A percentile compares a stretch with the other conserved stretches of the same genome.
phyloP scores from a whole-genome alignment of 768 basidiomycete species.

The Cystofilobasidium capitatum region DNA sequence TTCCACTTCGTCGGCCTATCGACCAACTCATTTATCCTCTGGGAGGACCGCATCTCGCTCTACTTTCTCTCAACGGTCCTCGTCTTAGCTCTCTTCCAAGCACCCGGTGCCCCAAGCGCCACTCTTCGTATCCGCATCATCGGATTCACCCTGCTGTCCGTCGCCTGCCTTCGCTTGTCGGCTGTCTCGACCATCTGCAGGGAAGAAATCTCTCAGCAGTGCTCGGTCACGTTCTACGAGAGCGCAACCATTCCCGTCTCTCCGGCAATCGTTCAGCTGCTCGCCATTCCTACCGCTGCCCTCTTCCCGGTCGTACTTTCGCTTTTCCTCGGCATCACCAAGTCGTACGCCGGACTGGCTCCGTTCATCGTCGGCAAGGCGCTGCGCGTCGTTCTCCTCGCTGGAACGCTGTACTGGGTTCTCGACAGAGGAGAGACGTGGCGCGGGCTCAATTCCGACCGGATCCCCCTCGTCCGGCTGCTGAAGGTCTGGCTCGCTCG shows the following conservation, averaged over 20 bases:
- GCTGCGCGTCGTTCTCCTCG: slow-evolving; percentile 52
- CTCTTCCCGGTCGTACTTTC: slow-evolving; percentile 52
- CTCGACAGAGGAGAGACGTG: slow-evolving; percentile 65
- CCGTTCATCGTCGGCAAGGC: slow-evolving; percentile 49
- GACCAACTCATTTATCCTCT: slow-evolving; percentile 94
- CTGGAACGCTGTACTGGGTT: slow-evolving; percentile 62
- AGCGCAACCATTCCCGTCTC: slow-evolving; percentile 61
- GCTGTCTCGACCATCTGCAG: slow-evolving; percentile 76
- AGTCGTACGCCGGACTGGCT: slow-evolving; percentile 66
- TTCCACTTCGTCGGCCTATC: slow-evolving; percentile 69
- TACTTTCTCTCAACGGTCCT: slow-evolving; percentile 55
- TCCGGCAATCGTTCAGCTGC: slow-evolving; percentile 50
- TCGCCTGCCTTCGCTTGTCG: slow-evolving; percentile 62
- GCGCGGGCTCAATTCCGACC: slow-evolving; percentile 32
- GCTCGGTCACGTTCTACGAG: slow-evolving; percentile 78
- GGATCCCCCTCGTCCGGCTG: slow-evolving; percentile 44
- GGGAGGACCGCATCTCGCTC: slow-evolving; percentile 78
- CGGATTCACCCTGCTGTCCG: slow-evolving; percentile 58
- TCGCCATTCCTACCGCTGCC: slow-evolving; percentile 52
- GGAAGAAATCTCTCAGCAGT: slow-evolving; percentile 80
- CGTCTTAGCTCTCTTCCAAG: slow-evolving; percentile 54
- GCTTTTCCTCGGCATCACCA: slow-evolving; percentile 53
- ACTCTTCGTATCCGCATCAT: slow-evolving; percentile 67
- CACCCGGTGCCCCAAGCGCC: slow-evolving; percentile 56
- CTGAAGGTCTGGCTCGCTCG: slow-evolving; percentile 57